Evolutionary conservation across 2,329 filamentous ascomycete genomes (phyloP).

Genomic region (Beauveria sp.): DNA sequence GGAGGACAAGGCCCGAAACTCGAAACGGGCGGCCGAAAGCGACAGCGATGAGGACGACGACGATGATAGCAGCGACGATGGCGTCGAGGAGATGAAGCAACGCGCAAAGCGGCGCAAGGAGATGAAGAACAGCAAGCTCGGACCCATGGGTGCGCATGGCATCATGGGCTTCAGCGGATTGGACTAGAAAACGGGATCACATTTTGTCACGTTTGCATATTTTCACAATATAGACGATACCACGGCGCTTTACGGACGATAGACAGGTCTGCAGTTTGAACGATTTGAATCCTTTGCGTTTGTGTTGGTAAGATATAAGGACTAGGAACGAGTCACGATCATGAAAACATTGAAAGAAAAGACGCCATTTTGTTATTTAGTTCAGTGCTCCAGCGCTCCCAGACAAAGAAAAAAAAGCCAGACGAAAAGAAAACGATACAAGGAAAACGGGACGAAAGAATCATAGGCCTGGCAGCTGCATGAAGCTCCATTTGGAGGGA

Average conservation of each 20-base stretch:
- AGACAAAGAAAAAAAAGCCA: background rate
- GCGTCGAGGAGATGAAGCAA: conserved; percentile 34
- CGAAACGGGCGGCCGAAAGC: conserved; percentile 43
- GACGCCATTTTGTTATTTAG: background rate
- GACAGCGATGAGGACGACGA: conserved; percentile 36
- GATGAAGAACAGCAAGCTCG: conserved; percentile 34
- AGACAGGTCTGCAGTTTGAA: background rate
- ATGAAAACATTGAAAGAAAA: background rate
- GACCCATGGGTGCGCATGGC: conserved; percentile 43
- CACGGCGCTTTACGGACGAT: background rate
- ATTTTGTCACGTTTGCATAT: background rate
- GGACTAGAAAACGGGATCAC: conserved; percentile 24
- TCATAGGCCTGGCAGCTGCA: conserved; percentile 29
- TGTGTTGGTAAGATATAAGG: background rate
- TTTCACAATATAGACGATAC: conserved; percentile 5
- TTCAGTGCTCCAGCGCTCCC: background rate
- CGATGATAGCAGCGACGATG: conserved; percentile 25
- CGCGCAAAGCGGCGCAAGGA: conserved; percentile 37
- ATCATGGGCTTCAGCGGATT: conserved; percentile 43
- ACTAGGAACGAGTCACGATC: background rate
- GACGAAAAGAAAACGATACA: background rate
- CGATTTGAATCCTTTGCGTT: background rate
- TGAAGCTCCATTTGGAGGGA: conserved; percentile 24
- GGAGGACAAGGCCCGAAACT: conserved; percentile 28
- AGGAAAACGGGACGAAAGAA: background rate